phyloP scores from a whole-genome alignment of 1,139 yeast species.

The Kodamaea arcana region DNA sequence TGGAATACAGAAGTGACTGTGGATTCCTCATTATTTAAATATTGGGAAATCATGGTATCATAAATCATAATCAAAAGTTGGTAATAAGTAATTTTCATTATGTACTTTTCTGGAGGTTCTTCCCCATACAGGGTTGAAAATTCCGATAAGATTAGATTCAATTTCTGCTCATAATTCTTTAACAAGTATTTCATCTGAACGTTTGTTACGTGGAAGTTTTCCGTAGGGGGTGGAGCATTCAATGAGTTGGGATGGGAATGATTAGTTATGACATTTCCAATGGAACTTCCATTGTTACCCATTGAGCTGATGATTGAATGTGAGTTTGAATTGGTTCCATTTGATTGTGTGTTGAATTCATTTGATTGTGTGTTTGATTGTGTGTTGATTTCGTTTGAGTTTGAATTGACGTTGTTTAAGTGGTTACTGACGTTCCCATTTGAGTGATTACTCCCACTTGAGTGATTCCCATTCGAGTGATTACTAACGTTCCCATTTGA shows the following conservation, averaged over 20 bases:
- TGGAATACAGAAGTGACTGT: slow-evolving; percentile 1
- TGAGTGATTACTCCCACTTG: background rate
- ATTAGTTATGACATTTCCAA: no score
- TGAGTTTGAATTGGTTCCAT: no score
- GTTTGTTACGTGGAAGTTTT: slow-evolving; percentile 3
- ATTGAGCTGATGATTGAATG: no score
- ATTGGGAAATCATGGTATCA: slow-evolving; percentile 30
- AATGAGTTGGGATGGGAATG: background rate
- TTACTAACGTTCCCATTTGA: background rate
- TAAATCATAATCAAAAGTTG: slow-evolving; percentile 47
- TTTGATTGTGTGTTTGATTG: no score
- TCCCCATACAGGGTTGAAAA: slow-evolving; percentile 2
- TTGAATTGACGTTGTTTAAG: no score
- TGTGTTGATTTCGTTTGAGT: no score
- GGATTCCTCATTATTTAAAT: slow-evolving; percentile 2
- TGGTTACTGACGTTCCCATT: no score
- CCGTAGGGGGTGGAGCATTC: no score
- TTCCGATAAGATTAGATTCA: slow-evolving; percentile 10
- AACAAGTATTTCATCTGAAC: slow-evolving; percentile 9
- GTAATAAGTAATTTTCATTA: slow-evolving; percentile 23
- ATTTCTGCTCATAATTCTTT: slow-evolving; percentile 20
- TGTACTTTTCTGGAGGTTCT: slow-evolving; percentile 25
- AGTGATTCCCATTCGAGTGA: background rate
- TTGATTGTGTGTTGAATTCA: no score
- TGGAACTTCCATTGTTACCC: no score